A percentile compares a stretch with the other conserved stretches of the same genome.
These are phyloP conservation scores for Amylostereum areolatum DNA, from an alignment of 1,284 basidiomycete species.

Conservation along the genomic window DNA sequence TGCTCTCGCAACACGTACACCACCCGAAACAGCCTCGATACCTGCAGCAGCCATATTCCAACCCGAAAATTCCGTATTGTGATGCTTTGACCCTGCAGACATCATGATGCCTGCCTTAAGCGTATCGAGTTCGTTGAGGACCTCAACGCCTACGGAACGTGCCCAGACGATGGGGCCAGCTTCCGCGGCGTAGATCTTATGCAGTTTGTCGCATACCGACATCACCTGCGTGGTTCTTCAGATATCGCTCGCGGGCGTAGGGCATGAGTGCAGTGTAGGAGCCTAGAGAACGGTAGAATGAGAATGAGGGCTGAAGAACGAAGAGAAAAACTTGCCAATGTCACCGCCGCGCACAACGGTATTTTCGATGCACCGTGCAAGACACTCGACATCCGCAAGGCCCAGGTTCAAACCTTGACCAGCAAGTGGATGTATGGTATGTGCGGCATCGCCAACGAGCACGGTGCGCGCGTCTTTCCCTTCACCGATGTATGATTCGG, in stretches of 20 bases:
- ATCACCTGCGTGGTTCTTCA: slow-evolving; percentile 84
- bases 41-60: slow-evolving; percentile 20
- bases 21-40: slow-evolving; percentile 14
- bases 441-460: slow-evolving; percentile 94
- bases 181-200: slow-evolving; percentile 75
- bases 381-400: slow-evolving; percentile 75
- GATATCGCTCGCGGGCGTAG: slow-evolving; percentile 78
- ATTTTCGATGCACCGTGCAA: slow-evolving; percentile 57
- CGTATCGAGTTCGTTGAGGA: slow-evolving; percentile 82
- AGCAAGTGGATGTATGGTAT: slow-evolving; percentile 94
- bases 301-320: background rate
- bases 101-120: slow-evolving; percentile 83
- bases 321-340: slow-evolving; percentile 50
- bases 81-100: slow-evolving; percentile 48
- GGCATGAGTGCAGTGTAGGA: slow-evolving; percentile 69
- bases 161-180: slow-evolving; percentile 75
- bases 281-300: slow-evolving; percentile 36
- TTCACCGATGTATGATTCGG: slow-evolving; percentile 82
- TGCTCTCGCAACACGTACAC: background rate
- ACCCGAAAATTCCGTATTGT: slow-evolving; percentile 11
- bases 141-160: slow-evolving; percentile 82
- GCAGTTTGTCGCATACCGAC: slow-evolving; percentile 81
- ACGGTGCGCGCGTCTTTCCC: slow-evolving; percentile 66
- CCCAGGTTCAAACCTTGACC: slow-evolving; percentile 97
- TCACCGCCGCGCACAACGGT: slow-evolving; percentile 66